Evolutionary conservation across 306 rosid species (phyloP), one percentile per base, ranked within the genome.

Genomic region (Argentina anserina): DNA sequence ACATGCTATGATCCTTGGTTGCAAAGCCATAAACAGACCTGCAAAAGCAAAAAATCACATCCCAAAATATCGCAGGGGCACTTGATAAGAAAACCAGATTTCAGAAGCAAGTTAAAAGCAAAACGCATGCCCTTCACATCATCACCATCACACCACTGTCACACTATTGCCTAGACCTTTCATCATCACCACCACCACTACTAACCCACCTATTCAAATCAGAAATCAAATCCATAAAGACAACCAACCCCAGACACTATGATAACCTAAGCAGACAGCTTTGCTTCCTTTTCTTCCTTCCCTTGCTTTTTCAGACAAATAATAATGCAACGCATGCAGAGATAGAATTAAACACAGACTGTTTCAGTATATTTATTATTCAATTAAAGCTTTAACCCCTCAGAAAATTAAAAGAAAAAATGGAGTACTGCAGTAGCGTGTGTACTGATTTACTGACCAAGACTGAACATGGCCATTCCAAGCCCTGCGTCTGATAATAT

Each of bases 381-480:
- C 31, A 55, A 10, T 55, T 11, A 55, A 15, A 46, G 9, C 17
- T 17, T 46, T n/a, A 52, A 2, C 58, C 26, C 29, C 59, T 39
- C 37, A 2, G 0, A 14, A 59, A 13, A n/a, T 3, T 14, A 52
- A 21, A 7, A 47, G 0, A 50, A 21, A 21, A 52, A 14, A 52
- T 52, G 5, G 29, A 52, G 59, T 52, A 59, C 4, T 26, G 39
- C 34, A 29, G 37, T 29, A 14, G n/a, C 4, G 28, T 52, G 21
- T 59, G 4, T 59, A 14, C 37, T 28, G 37, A 21, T 36, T 39
- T 63, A 77, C 97, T 83, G 75, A 92, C 98, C 98, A 21, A 93
- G 98, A 83, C 98, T 92, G 84, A 92, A 90, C 98, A 92, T 92
- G 79, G 98, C 95, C 97, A 92, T 92, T 77, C 98, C 98, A 33